phyloP scores from a whole-genome alignment of 768 basidiomycete species.

The Hygrophorus pudorinus region DNA sequence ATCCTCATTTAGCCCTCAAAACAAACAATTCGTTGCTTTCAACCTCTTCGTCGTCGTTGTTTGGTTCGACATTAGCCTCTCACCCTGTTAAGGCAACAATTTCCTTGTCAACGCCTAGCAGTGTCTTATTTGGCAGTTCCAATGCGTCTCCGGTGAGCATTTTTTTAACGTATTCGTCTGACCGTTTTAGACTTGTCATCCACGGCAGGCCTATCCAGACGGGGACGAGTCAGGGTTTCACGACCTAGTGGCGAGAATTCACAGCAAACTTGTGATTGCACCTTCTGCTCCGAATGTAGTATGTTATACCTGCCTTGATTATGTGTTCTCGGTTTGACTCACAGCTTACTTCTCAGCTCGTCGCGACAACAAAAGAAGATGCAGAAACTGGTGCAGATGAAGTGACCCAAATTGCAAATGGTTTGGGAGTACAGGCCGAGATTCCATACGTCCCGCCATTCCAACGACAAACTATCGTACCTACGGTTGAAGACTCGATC shows the following conservation, averaged over 20 bases:
- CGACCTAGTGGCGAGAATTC: slow-evolving; percentile 55
- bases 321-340: slow-evolving; percentile 1
- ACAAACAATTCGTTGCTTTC: not conserved
- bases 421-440: slow-evolving; percentile 33
- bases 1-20: not conserved
- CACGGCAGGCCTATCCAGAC: not conserved
- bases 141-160: slow-evolving; percentile 9
- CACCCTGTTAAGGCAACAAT: slow-evolving; percentile 10
- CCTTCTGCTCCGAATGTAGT: slow-evolving; percentile 40
- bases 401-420: slow-evolving; percentile 9
- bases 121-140: slow-evolving; percentile 37
- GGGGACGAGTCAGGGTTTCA: slow-evolving; percentile 26
- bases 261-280: slow-evolving; percentile 50
- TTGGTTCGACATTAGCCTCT: slow-evolving; percentile 16
- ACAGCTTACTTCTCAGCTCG: not conserved
- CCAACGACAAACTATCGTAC: slow-evolving; percentile 32
- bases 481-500: slow-evolving; percentile 47
- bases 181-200: not conserved
- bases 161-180: not conserved
- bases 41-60: slow-evolving; percentile 20
- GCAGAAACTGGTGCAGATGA: slow-evolving; percentile 11
- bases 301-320: too few relatives aligned
- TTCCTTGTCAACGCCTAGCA: slow-evolving; percentile 24
- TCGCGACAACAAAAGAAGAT: not conserved
- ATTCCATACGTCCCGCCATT: slow-evolving; percentile 70